Percentiles rank a stretch among this genome's conserved stretches.
phyloP scores from a whole-genome alignment of 73 alveolate genomes.

The Blepharisma stoltei region DNA sequence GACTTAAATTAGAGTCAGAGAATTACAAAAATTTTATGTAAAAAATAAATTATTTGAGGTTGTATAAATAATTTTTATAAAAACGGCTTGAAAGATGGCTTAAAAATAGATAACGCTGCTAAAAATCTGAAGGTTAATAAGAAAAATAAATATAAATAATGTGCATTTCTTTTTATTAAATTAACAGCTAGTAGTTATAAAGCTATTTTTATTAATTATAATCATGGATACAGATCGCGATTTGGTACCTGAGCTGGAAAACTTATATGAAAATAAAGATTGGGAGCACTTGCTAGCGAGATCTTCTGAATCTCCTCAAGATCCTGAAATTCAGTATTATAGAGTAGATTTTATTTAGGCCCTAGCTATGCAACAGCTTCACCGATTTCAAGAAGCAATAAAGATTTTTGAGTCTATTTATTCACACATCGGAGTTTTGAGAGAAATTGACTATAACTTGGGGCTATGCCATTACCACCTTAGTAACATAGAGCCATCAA shows the following conservation, averaged over 20 bases:
- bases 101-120: no score
- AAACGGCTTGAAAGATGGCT: no score
- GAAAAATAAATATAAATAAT: no score
- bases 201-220: no score
- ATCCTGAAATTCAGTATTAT: background rate
- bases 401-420: background rate
- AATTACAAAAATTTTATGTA: no score
- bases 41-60: no score
- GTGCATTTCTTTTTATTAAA: no score
- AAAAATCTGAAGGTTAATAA: no score
- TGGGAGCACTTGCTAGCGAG: background rate
- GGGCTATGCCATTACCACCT: conserved; percentile 8
- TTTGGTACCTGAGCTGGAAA: background rate
- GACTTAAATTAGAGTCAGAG: no score
- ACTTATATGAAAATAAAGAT: background rate
- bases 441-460: conserved; percentile 1
- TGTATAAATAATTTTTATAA: no score
- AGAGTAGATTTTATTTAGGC: background rate
- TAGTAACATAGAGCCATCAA: background rate
- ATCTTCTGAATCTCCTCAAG: background rate
- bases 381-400: background rate
- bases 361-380: background rate
- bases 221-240: background rate
- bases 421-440: background rate
- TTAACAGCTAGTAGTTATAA: no score